Conservation (phyloP, 202 grass and related monocot genomes). For the Bolboschoenoplectus hybrid region DNA sequence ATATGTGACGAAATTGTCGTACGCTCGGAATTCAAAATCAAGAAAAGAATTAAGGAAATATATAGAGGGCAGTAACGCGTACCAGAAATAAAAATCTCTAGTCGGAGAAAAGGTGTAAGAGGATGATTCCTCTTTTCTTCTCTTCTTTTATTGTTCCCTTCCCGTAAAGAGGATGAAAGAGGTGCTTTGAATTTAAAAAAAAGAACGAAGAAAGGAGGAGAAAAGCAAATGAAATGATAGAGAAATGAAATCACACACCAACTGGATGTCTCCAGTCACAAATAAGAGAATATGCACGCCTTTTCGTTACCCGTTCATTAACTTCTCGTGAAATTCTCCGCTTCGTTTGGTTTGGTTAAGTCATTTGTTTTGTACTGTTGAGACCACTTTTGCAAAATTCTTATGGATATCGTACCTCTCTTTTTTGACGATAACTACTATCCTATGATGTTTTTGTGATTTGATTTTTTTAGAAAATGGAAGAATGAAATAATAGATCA, state of each 20-base stretch:
- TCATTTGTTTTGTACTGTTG: not conserved
- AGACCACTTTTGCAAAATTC: not conserved
- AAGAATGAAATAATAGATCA: too few species aligned
- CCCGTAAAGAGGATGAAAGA: constrained; percentile 31
- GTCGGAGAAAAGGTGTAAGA: constrained; percentile 33
- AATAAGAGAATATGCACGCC: not conserved
- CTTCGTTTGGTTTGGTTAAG: not conserved
- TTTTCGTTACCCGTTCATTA: constrained; percentile 29
- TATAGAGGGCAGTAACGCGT: not conserved
- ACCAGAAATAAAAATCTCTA: constrained; percentile 25
- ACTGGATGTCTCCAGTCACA: not conserved
- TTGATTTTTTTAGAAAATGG: too few species aligned
- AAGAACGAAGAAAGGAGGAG: not conserved
- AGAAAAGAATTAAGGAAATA: constrained; percentile 1
- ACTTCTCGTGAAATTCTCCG: constrained; percentile 22
- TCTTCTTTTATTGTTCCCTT: constrained; percentile 25
- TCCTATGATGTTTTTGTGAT: not conserved
- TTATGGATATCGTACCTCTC: not conserved
- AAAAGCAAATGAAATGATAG: not conserved
- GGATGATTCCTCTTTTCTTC: not conserved
- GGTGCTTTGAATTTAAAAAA: constrained; percentile 9
- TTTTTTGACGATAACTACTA: not conserved
- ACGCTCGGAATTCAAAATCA: not conserved
- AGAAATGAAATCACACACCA: not conserved
- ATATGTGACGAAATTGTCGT: not conserved